Conservation (phyloP, 805 yeast genomes). For the Kuraishia capsulata region DNA sequence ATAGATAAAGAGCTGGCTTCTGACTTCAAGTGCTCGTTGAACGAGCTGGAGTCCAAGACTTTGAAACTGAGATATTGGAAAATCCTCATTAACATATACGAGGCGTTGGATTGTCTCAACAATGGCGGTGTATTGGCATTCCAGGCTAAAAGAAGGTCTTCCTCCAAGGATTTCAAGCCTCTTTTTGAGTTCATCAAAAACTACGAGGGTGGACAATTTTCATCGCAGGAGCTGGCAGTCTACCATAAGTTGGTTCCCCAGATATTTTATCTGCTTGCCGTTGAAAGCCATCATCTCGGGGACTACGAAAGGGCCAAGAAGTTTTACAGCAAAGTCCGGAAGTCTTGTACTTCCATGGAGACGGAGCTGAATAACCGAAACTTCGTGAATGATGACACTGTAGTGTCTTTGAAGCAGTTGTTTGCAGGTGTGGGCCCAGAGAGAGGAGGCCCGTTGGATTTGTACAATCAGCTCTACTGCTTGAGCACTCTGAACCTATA, state of each 20-base stretch:
- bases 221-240: conserved; percentile 28
- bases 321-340: conserved; percentile 26
- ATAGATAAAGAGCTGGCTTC: conserved; percentile 19
- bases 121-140: conserved; percentile 11
- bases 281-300: conserved; percentile 27
- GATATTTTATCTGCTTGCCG: conserved; percentile 29
- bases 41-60: conserved; percentile 14
- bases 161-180: conserved; percentile 9
- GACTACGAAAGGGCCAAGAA: conserved; percentile 27
- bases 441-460: conserved; percentile 11
- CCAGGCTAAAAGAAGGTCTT: background rate
- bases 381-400: conserved; percentile 14
- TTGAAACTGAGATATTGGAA: conserved; percentile 22
- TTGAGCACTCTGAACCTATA: conserved; percentile 15
- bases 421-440: conserved; percentile 14
- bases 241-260: conserved; percentile 27
- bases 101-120: conserved; percentile 26
- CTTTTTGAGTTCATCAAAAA: conserved; percentile 24
- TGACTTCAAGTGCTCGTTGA: conserved; percentile 6
- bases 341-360: conserved; percentile 9
- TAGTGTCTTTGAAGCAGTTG: conserved; percentile 13
- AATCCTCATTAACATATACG: conserved; percentile 24
- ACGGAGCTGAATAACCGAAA: conserved; percentile 11
- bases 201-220: conserved; percentile 26
- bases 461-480: conserved; percentile 13